Evolutionary conservation across 306 rosid genomes (phyloP), one percentile per base, ranked within the genome.

Genomic region (Carpinus viminea): DNA sequence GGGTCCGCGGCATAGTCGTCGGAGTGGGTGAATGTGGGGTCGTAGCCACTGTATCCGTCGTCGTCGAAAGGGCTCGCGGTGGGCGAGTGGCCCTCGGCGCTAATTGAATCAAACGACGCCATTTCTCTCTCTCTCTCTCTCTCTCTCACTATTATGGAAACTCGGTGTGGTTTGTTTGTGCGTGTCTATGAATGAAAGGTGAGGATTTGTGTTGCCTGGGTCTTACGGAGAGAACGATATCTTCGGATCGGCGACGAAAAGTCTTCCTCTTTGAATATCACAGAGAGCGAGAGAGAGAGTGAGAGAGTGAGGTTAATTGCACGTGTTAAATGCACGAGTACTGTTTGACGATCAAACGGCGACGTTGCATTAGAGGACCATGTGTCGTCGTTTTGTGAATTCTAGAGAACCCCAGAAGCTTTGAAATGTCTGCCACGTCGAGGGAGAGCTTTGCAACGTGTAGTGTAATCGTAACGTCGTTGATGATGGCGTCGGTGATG

Each of bases 101-200:
- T 76, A 70, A 93, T 87, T 2, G 92, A 69, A 54, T 89, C 92
- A 78, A 86, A 92, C 28, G 97, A 89, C 72, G 84, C 93, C 97
- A 89, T 89, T 76, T 12, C 72, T 45, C 56, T 8, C 28, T 34
- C 7, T 56, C 51, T 59, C 4, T 77, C 36, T 24, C 28, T 43
- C 10, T 16, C 8, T 16, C 24, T n/a, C 12, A 9, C 72, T 13
- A 41, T 68, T 41, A 53, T 17, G n/a, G 55, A 12, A 46, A 26
- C 12, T 71, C 18, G 60, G 74, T 11, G 18, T 41, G 59, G 69
- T 62, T 62, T 15, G 41, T 26, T 61, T 62, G 17, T 28, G 46
- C 5, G 13, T 62, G 45, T 62, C 9, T 31, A 62, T 9, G 69
- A 31, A 31, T 7, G 69, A 62, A 3, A 20, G 28, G 62, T 18